Evolutionary conservation across 169 alveolate species (phyloP), one percentile per base, ranked within the genome.

Genomic region (Eimeria maxima): DNA sequence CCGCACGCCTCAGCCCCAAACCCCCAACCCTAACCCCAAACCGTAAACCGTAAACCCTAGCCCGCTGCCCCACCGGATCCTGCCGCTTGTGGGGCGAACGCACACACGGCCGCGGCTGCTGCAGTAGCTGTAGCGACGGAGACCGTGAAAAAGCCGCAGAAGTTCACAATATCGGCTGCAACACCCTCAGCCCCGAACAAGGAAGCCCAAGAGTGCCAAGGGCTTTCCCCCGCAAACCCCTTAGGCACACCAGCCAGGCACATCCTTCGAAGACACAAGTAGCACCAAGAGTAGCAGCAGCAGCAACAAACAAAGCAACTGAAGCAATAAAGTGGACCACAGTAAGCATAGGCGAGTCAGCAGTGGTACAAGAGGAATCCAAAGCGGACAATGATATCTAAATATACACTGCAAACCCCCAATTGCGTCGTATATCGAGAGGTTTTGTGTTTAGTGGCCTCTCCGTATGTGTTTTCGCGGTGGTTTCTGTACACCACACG

Each of bases 41-140:
- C 84, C 57, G 18, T 44, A 38, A 16, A 74, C 55, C 84, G 57
- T 74, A 16, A 24, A 33, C 44, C 84, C 84, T 74, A 74, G 42
- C 38, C 57, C 84, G 18, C 20, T 57, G 20, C 33, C 84, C 7
- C 33, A 84, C 92, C 92, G 27, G 92, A 84, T 33, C 92, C 92
- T 33, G 92, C 92, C 3, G 92, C 92, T 84, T 84, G 92, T 42
- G 92, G 92, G 27, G 92, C 92, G 33, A 84, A 27, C 11, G 53
- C 76, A 50, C 47, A n/a, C 6, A 84, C 92, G 10, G 92, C 92
- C 5, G 92, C 92, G 6, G 92, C 92, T 5, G 92, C 92, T 55
- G 92, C 92, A 27, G 92, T 57, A 18, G 92, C 92, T 33, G 45
- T 29, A 4, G 44, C 74, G 18, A 84, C 92, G 10, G 92, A 84